These are phyloP conservation scores for Zygotorulaspora florentina DNA, from an alignment of 805 yeast species.

Conservation along the genomic window DNA sequence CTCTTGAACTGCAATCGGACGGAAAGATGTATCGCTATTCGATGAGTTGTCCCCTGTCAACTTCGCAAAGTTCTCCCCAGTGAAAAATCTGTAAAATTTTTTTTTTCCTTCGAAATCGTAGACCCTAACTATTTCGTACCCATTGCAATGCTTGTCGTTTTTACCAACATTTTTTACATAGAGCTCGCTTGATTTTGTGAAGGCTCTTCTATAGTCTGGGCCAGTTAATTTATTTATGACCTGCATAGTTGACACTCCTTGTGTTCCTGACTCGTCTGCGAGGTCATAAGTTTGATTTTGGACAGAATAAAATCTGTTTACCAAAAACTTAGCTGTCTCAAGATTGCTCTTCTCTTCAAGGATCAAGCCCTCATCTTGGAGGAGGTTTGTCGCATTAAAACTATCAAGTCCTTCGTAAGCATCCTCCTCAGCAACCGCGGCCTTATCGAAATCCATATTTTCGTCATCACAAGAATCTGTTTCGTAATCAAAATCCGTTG, in stretches of 20 bases:
- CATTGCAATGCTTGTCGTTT: slow-evolving; percentile 26
- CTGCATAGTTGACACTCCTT: slow-evolving; percentile 61
- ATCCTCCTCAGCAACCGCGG: slow-evolving; percentile 32
- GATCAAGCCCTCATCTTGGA: slow-evolving; percentile 27
- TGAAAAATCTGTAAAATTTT: slow-evolving; percentile 64
- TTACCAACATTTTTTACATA: slow-evolving; percentile 41
- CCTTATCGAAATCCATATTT: slow-evolving; percentile 28
- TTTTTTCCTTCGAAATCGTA: slow-evolving; percentile 71
- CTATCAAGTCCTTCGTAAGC: slow-evolving; percentile 30
- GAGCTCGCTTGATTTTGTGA: slow-evolving; percentile 48
- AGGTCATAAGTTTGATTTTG: slow-evolving; percentile 58
- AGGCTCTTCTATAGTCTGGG: slow-evolving; percentile 46
- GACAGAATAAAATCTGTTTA: slow-evolving; percentile 58
- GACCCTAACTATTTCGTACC: slow-evolving; percentile 49
- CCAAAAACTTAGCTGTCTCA: slow-evolving; percentile 15
- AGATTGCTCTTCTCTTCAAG: slow-evolving; percentile 19
- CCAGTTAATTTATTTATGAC: slow-evolving; percentile 52
- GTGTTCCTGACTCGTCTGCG: slow-evolving; percentile 38
- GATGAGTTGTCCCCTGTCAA: slow-evolving; percentile 25
- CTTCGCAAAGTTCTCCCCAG: slow-evolving; percentile 39
- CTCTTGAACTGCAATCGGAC: slow-evolving; percentile 7
- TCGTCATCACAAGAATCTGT: slow-evolving; percentile 27
- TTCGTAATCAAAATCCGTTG: slow-evolving; percentile 26
- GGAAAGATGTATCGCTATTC: not conserved
- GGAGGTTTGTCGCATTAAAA: slow-evolving; percentile 26